A percentile compares a stretch with the other conserved stretches of the same genome.
phyloP scores from a whole-genome alignment of 2,329 filamentous ascomycete species.

The Cladosporium oxysporum region DNA sequence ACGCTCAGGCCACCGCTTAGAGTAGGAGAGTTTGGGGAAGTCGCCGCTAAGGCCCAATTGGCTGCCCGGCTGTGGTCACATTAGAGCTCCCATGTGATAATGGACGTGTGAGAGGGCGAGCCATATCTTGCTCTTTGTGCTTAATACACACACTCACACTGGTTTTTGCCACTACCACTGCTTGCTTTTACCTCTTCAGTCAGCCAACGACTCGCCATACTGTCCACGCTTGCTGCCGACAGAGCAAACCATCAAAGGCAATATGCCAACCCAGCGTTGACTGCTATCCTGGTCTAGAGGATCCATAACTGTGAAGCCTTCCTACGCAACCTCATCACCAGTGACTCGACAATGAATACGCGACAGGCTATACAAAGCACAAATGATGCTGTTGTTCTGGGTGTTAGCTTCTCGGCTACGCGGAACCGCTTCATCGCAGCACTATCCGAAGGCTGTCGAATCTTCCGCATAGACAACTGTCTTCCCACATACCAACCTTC shows the following conservation, averaged over 20 bases:
- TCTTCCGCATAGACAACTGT: constrained; percentile 40
- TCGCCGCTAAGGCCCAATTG: constrained; percentile 8
- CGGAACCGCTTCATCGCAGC: constrained; percentile 84
- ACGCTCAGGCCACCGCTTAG: constrained; percentile 10
- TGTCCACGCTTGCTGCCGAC: not conserved
- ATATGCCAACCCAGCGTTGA: constrained; percentile 1
- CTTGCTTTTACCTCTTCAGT: not conserved
- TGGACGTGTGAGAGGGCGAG: not conserved
- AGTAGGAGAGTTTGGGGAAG: not conserved
- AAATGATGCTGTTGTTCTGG: constrained; percentile 72
- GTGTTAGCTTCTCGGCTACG: constrained; percentile 82
- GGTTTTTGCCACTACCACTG: not conserved
- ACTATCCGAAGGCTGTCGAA: constrained; percentile 78
- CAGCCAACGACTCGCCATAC: not conserved
- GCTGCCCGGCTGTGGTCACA: not conserved
- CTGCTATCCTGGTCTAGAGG: not conserved
- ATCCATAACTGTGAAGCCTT: not conserved
- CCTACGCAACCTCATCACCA: not conserved
- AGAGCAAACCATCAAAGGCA: not conserved
- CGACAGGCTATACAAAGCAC: constrained; percentile 80
- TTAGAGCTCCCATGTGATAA: constrained; percentile 6
- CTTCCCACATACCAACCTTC: constrained; percentile 34
- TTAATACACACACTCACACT: not conserved
- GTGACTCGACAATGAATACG: constrained; percentile 71
- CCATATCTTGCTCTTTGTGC: not conserved